phyloP scores from a whole-genome alignment of 2,329 filamentous ascomycete genomes.

The Plenodomus lindquistii region DNA sequence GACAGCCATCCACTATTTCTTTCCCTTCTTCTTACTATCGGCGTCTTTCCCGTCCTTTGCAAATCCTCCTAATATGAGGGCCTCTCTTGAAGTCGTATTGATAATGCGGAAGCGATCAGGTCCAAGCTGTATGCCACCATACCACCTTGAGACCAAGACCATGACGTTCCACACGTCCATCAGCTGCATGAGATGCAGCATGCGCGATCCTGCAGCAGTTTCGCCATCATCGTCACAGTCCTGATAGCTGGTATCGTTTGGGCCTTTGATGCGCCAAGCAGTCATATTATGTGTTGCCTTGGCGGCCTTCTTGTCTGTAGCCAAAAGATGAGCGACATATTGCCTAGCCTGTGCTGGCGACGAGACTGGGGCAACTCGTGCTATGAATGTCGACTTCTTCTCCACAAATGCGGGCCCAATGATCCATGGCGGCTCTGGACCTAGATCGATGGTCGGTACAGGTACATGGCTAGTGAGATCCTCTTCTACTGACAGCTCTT shows the following conservation, averaged over 20 bases:
- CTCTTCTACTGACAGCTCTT: slow-evolving; percentile 9
- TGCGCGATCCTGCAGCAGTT: slow-evolving; percentile 81
- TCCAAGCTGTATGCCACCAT: slow-evolving; percentile 86
- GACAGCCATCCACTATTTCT: slow-evolving; percentile 23
- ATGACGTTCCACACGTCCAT: slow-evolving; percentile 94
- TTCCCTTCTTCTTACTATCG: slow-evolving; percentile 37
- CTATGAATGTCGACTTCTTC: slow-evolving; percentile 86
- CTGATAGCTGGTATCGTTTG: slow-evolving; percentile 66
- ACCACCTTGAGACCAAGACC: slow-evolving; percentile 94
- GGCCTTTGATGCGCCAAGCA: slow-evolving; percentile 80
- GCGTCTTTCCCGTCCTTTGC: slow-evolving; percentile 56
- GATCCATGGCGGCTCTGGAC: slow-evolving; percentile 66
- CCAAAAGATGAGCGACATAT: slow-evolving; percentile 75
- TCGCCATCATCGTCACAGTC: slow-evolving; percentile 98
- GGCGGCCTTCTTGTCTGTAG: slow-evolving; percentile 82
- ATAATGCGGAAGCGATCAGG: slow-evolving; percentile 90
- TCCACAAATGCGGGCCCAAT: slow-evolving; percentile 75
- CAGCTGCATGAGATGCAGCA: slow-evolving; percentile 89
- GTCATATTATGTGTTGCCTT: slow-evolving; percentile 93
- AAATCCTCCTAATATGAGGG: slow-evolving; percentile 75
- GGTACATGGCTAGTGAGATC: slow-evolving; percentile 2
- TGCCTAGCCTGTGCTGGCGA: slow-evolving; percentile 71
- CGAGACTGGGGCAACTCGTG: slow-evolving; percentile 70
- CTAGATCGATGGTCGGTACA: slow-evolving; percentile 25
- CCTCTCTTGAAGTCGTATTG: slow-evolving; percentile 82